phyloP scores from a whole-genome alignment of 805 yeast species.

The Torulaspora microellipsoides region DNA sequence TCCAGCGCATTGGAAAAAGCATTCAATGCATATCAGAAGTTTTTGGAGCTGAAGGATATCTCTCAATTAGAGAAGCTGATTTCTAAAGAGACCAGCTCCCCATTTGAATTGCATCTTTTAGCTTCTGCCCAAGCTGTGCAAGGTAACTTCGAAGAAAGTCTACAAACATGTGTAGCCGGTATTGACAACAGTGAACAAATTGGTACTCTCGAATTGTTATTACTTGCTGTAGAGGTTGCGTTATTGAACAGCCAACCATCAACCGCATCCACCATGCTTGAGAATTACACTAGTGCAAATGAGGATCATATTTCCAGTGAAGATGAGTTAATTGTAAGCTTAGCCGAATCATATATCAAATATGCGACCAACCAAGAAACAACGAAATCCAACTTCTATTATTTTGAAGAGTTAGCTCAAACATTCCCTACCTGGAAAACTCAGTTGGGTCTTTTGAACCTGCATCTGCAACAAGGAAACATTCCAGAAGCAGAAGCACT shows the following conservation, averaged over 20 bases:
- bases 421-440: constrained; percentile 47
- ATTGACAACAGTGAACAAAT: constrained; percentile 42
- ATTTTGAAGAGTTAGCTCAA: constrained; percentile 73
- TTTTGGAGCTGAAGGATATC: constrained; percentile 21
- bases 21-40: constrained; percentile 27
- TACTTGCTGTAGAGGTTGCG: constrained; percentile 41
- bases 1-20: constrained; percentile 29
- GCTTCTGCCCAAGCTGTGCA: constrained; percentile 28
- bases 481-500: constrained; percentile 77
- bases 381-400: constrained; percentile 46
- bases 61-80: constrained; percentile 15
- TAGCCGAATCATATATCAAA: constrained; percentile 71
- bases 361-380: constrained; percentile 40
- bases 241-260: constrained; percentile 40
- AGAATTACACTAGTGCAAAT: constrained; percentile 40
- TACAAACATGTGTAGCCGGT: constrained; percentile 38
- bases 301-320: constrained; percentile 43
- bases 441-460: constrained; percentile 60
- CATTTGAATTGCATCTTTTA: constrained; percentile 24
- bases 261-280: constrained; percentile 43
- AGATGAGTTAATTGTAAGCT: constrained; percentile 72
- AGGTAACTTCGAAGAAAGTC: constrained; percentile 33
- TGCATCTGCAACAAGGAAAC: constrained; percentile 75
- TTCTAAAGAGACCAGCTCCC: constrained; percentile 14
- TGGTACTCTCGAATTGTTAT: constrained; percentile 37